Evolutionary conservation across 305 asterid genomes (phyloP).

Genomic region (Fraxinus velutina): DNA sequence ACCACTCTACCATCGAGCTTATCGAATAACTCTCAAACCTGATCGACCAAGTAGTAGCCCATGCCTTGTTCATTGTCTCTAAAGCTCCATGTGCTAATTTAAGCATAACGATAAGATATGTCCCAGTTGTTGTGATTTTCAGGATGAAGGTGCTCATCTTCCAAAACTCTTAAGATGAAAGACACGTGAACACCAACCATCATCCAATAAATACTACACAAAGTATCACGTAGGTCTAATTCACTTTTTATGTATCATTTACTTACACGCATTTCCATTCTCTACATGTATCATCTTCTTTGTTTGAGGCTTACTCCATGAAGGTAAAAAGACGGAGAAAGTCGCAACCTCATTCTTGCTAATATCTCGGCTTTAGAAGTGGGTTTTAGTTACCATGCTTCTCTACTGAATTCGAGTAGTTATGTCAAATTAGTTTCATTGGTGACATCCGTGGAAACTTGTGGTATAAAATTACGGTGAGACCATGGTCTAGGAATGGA

Average conservation of each 20-base stretch:
- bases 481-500: neutral
- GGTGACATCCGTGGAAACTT: neutral
- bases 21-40: neutral
- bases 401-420: neutral
- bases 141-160: neutral
- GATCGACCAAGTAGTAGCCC: neutral
- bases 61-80: neutral
- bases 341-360: neutral
- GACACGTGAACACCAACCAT: neutral
- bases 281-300: neutral
- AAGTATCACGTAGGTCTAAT: neutral
- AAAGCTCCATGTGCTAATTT: neutral
- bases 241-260: neutral
- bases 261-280: neutral
- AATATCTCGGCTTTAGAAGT: neutral
- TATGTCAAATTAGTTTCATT: too few relatives aligned
- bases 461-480: neutral
- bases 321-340: neutral
- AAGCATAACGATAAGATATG: neutral
- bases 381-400: neutral
- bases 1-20: neutral
- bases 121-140: neutral
- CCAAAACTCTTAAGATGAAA: neutral
- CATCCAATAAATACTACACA: neutral
- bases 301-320: neutral